phyloP scores from a whole-genome alignment of 208 protist species.

The Dictyostelium gargantuum region DNA sequence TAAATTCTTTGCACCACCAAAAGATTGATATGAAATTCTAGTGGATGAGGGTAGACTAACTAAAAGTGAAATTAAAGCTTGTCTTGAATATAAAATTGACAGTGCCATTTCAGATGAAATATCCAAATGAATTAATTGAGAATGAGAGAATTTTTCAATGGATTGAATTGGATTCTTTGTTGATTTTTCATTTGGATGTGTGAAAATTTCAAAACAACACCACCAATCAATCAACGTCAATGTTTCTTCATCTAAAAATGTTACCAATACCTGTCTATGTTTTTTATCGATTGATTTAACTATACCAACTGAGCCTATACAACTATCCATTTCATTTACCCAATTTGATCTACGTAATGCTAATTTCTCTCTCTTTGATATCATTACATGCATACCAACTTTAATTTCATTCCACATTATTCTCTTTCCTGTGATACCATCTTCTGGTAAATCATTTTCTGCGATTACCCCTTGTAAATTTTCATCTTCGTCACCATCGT shows the following conservation, averaged over 20 bases:
- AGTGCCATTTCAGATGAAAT: constrained; percentile 9
- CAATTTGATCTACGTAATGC: constrained; percentile 17
- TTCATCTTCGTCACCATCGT: not conserved
- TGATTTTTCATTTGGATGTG: not conserved
- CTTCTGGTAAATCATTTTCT: not conserved
- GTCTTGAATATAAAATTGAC: constrained; percentile 27
- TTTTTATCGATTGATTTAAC: constrained; percentile 30
- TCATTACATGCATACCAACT: constrained; percentile 23
- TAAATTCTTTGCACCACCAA: constrained; percentile 52
- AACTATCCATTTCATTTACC: constrained; percentile 47
- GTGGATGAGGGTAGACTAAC: not conserved
- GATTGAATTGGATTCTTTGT: constrained; percentile 18
- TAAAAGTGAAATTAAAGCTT: constrained; percentile 28
- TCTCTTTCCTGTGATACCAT: constrained; percentile 29
- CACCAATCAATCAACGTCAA: constrained; percentile 24
- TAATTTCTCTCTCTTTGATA: constrained; percentile 18
- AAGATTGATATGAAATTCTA: not conserved
- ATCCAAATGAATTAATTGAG: constrained; percentile 18
- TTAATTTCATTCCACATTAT: not conserved
- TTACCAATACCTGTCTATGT: constrained; percentile 5
- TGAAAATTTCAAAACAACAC: constrained; percentile 21
- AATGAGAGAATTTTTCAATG: constrained; percentile 21
- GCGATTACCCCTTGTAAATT: not conserved
- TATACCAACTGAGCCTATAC: constrained; percentile 32
- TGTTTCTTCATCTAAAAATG: constrained; percentile 4